Percentiles rank a stretch among this genome's conserved stretches.
These are phyloP conservation scores for Paecilomyces sp. DNA, from an alignment of 2,329 filamentous ascomycete species.

Conservation along the genomic window DNA sequence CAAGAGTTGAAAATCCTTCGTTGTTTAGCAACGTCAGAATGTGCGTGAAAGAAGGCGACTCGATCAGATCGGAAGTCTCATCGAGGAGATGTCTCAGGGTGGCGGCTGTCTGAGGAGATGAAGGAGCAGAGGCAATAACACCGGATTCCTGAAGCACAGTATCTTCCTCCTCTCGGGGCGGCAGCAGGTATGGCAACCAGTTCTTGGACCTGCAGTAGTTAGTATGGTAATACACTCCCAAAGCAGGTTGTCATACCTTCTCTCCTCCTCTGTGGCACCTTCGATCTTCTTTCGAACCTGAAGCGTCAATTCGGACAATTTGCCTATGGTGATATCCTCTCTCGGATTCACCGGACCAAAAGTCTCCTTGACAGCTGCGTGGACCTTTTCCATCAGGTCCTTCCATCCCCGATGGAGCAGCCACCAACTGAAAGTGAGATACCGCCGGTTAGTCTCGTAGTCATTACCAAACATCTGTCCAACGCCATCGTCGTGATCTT, in stretches of 20 bases:
- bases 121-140: conserved; percentile 46
- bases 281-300: conserved; percentile 82
- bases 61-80: conserved; percentile 91
- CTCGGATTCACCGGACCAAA: conserved; percentile 85
- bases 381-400: conserved; percentile 72
- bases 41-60: conserved; percentile 83
- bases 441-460: conserved; percentile 91
- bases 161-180: conserved; percentile 69
- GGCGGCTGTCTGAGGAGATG: conserved; percentile 26
- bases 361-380: conserved; percentile 77
- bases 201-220: conserved; percentile 43
- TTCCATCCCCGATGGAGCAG: conserved; percentile 84
- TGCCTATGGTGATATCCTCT: conserved; percentile 76
- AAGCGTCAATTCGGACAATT: conserved; percentile 70
- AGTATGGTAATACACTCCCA: not conserved
- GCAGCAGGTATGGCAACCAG: conserved; percentile 82
- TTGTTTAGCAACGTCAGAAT: conserved; percentile 84
- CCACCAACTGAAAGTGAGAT: conserved; percentile 98
- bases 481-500: conserved; percentile 89
- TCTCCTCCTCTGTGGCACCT: conserved; percentile 59
- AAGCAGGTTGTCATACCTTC: conserved; percentile 37
- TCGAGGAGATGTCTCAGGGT: conserved; percentile 79
- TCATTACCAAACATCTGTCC: conserved; percentile 84
- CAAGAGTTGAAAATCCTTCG: conserved; percentile 73
- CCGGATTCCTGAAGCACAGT: conserved; percentile 81